These are phyloP conservation scores for Euphorbia schlechtendalii DNA, from an alignment of 441 rosid genomes.

Conservation along the genomic window DNA sequence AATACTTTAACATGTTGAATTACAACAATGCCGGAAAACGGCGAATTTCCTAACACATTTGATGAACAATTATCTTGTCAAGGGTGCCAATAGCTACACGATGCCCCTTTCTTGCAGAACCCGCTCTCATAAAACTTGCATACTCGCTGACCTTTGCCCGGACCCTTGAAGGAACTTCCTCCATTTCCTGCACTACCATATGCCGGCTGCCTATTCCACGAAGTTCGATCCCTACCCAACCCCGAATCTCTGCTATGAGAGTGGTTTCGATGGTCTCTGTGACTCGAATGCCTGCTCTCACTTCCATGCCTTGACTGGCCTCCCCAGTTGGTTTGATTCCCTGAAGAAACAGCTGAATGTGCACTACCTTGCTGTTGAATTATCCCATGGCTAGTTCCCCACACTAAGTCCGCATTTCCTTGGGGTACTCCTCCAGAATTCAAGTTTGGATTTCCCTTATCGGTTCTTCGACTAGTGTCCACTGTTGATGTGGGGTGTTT, in stretches of 20 bases:
- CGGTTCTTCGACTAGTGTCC: constrained; percentile 22
- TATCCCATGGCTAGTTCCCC: constrained; percentile 29
- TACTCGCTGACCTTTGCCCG: constrained; percentile 64
- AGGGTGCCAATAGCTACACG: constrained; percentile 83
- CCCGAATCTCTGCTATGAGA: constrained; percentile 37
- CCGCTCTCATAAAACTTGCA: constrained; percentile 89
- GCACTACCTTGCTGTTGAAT: constrained; percentile 23
- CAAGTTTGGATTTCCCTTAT: constrained; percentile 30
- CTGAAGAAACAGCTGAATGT: constrained; percentile 21
- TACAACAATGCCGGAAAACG: constrained; percentile 15
- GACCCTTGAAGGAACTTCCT: constrained; percentile 42
- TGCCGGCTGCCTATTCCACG: constrained; percentile 44
- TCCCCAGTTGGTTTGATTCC: constrained; percentile 35
- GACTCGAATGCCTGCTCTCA: constrained; percentile 31
- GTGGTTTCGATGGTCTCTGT: constrained; percentile 33
- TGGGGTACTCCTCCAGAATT: constrained; percentile 27
- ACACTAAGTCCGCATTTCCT: constrained; percentile 20
- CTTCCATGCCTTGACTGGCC: constrained; percentile 42
- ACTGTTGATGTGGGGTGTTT: constrained; percentile 19
- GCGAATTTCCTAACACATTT: constrained; percentile 24
- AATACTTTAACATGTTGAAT: constrained; percentile 27
- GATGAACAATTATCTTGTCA: constrained; percentile 24
- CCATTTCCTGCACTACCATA: constrained; percentile 39
- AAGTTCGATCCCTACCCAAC: constrained; percentile 36
- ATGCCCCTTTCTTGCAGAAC: constrained; percentile 72